Evolutionary conservation across 208 protist genomes (phyloP), one percentile per base, ranked within the genome.

Genomic region (Acanthamoeba castellanii): DNA sequence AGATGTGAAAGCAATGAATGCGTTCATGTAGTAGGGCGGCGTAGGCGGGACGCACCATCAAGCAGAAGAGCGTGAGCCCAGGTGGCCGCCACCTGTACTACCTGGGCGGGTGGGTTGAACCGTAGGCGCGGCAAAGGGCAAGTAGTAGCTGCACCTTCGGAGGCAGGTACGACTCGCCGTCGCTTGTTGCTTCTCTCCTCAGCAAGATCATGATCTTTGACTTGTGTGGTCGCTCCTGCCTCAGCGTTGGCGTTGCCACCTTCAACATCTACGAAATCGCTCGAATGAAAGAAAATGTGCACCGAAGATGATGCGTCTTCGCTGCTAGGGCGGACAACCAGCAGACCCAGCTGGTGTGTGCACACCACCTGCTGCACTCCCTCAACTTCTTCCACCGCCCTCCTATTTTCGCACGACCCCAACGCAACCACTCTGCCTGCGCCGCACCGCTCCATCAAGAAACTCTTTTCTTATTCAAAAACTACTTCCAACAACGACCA

Each of bases 11-110:
- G 64, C 14, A 70, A 70, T 9, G 16, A 78, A 42, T 82, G 72
- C 32, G 42, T 82, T 5, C 72, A 50, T 47, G 76, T 6, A 1
- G 18, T 6, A 6, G n/a, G 37, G 5, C 47, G 70, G 66, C 7
- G n/a, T 1, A 72, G 14, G 20, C 22, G 8, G 59, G 59, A 4
- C 45, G 34, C 3, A 85, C 76, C 76, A 27, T 85, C 76, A 27
- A 85, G 42, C 8, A 85, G 45, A 7, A 85, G 76, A 25, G 76
- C 76, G 76, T 85, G 76, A 16, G 76, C 76, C 76, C 76, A 85
- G 27, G 76, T 85, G 0, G 76, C 34, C 0, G 76, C 45, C 76
- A 85, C 76, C 45, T 57, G 76, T 25, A 34, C 42, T 1, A 85
- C 45, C 30, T 42, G 0, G 16, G 37, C 70, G 22, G 47, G 76